Conservation (phyloP, 2,329 filamentous ascomycete genomes). For the Colletotrichum sp. region DNA sequence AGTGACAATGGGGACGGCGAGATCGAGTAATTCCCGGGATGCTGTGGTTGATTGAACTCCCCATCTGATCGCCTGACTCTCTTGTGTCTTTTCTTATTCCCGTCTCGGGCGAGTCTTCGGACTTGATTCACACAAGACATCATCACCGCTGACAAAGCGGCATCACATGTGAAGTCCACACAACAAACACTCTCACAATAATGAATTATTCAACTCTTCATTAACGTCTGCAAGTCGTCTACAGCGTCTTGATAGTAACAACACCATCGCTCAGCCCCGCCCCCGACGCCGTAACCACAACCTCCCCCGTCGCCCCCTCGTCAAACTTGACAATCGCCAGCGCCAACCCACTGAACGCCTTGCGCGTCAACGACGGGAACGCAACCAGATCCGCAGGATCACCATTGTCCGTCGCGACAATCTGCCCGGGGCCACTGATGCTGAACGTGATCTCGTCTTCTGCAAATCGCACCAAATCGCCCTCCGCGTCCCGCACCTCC, state of each 20-base stretch:
- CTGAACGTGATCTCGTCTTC: constrained; percentile 47
- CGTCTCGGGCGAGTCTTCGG: not conserved
- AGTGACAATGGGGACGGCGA: not conserved
- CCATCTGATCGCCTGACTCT: not conserved
- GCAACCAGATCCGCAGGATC: constrained; percentile 48
- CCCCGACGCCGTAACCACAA: not conserved
- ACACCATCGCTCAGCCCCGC: not conserved
- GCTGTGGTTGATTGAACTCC: not conserved
- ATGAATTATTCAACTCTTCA: too few species aligned
- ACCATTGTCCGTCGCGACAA: constrained; percentile 58
- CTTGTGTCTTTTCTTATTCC: not conserved
- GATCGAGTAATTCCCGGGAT: not conserved
- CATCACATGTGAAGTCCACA: not conserved
- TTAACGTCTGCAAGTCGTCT: not conserved
- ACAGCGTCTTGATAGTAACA: not conserved
- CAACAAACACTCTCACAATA: not conserved
- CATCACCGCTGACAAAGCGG: not conserved
- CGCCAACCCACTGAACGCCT: constrained; percentile 45
- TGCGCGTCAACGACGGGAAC: constrained; percentile 43
- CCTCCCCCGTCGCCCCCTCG: not conserved
- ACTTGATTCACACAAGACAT: not conserved
- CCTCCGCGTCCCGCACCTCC: constrained; percentile 47
- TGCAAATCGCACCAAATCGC: constrained; percentile 48
- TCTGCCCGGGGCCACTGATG: constrained; percentile 45
- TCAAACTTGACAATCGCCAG: constrained; percentile 42